A percentile compares a stretch with the other conserved stretches of the same genome.
Evolutionary conservation across 139 green algal genomes (phyloP).

Genomic region (Pleodorina starrii): DNA sequence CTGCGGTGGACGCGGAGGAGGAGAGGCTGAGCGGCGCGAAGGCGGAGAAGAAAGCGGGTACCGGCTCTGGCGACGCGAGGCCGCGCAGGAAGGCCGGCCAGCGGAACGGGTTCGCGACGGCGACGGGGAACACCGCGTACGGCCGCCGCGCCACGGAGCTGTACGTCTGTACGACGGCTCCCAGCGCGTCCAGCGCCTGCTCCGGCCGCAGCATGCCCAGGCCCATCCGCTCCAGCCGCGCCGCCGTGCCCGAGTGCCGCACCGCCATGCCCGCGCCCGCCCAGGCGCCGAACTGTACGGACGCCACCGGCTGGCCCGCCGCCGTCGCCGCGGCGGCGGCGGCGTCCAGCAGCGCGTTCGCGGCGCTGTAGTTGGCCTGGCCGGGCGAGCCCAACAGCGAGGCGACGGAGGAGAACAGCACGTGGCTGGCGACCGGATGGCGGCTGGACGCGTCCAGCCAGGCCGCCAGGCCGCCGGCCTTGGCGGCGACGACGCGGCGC

Average conservation of each 20-base stretch:
- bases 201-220: slow-evolving; percentile 67
- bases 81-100: slow-evolving; percentile 64
- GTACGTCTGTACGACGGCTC: background rate
- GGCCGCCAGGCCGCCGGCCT: slow-evolving; percentile 49
- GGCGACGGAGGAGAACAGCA: slow-evolving; percentile 89
- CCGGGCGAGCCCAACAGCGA: slow-evolving; percentile 85
- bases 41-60: slow-evolving; percentile 6
- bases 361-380: slow-evolving; percentile 86
- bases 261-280: slow-evolving; percentile 49
- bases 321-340: background rate
- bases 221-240: slow-evolving; percentile 65
- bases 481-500: slow-evolving; percentile 67
- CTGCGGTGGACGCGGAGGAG: background rate
- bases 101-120: slow-evolving; percentile 52
- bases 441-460: background rate
- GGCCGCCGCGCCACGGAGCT: background rate
- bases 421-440: slow-evolving; percentile 37
- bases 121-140: background rate
- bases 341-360: slow-evolving; percentile 82
- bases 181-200: slow-evolving; percentile 65
- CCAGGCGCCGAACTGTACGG: slow-evolving; percentile 53
- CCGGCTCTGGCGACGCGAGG: background rate
- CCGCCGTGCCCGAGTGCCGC: slow-evolving; percentile 15
- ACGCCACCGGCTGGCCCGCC: slow-evolving; percentile 39
- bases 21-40: background rate